Percentiles rank a stretch among this genome's conserved stretches.
Evolutionary conservation across 495 filamentous ascomycete species (phyloP).

Genomic region (Filosporella fistucella): DNA sequence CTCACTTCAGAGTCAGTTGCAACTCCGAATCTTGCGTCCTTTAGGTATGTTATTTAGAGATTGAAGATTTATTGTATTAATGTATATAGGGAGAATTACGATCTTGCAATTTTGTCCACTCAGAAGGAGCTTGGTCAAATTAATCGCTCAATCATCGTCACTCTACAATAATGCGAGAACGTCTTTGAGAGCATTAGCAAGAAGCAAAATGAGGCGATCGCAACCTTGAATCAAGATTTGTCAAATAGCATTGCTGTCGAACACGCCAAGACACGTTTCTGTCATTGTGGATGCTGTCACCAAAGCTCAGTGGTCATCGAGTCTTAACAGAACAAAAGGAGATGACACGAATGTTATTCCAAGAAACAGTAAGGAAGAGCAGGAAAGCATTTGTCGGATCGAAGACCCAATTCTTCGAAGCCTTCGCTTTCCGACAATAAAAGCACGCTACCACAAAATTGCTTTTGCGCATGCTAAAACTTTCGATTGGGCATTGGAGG

Average conservation of each 20-base stretch:
- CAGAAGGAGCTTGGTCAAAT: not conserved
- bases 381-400: not conserved
- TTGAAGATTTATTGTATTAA: not conserved
- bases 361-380: not conserved
- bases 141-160: not conserved
- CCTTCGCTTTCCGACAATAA: not conserved
- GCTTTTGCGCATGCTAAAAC: slow-evolving; percentile 7
- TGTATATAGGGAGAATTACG: not conserved
- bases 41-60: not conserved
- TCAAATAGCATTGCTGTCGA: not conserved
- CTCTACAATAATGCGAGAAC: not conserved
- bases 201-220: not conserved
- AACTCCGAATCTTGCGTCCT: not conserved
- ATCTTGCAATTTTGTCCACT: not conserved
- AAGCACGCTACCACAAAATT: not conserved
- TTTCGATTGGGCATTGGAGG: slow-evolving; percentile 24
- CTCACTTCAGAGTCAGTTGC: not conserved
- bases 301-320: not conserved
- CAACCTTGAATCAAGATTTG: not conserved
- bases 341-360: not conserved
- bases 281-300: not conserved
- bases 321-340: not conserved
- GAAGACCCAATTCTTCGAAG: not conserved
- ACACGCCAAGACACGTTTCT: not conserved
- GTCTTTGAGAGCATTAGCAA: not conserved